A percentile compares a stretch with the other conserved stretches of the same genome.
Evolutionary conservation across 2,329 filamentous ascomycete species (phyloP).

Genomic region (Fusarium verrucosum): DNA sequence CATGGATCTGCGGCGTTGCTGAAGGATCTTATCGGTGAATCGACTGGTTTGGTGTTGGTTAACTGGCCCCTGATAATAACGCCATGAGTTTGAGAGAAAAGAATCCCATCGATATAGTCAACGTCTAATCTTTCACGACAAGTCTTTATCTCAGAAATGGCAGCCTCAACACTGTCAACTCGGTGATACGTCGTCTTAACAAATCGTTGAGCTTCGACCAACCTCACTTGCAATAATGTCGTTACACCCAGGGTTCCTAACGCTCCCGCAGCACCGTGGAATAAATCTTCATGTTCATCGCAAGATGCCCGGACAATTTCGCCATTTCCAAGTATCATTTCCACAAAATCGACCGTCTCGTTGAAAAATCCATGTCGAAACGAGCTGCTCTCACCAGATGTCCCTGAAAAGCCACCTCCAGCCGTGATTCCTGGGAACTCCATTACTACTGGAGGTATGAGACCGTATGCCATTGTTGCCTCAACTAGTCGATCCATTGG

Average conservation of each 20-base stretch:
- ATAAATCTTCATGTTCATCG: slow-evolving; percentile 62
- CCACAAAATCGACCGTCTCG: slow-evolving; percentile 66
- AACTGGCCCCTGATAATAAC: slow-evolving; percentile 65
- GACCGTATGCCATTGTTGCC: slow-evolving; percentile 61
- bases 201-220: slow-evolving; percentile 62
- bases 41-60: slow-evolving; percentile 18
- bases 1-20: slow-evolving; percentile 66
- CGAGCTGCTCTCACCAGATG: slow-evolving; percentile 72
- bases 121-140: background rate
- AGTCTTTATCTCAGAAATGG: slow-evolving; percentile 53
- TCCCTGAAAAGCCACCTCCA: slow-evolving; percentile 73
- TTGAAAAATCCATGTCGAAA: slow-evolving; percentile 75
- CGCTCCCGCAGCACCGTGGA: slow-evolving; percentile 66
- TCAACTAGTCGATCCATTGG: slow-evolving; percentile 72
- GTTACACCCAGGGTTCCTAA: slow-evolving; percentile 70
- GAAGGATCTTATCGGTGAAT: slow-evolving; percentile 51
- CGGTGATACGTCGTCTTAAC: slow-evolving; percentile 66
- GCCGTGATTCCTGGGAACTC: slow-evolving; percentile 76
- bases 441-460: slow-evolving; percentile 74
- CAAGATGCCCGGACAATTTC: slow-evolving; percentile 59
- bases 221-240: slow-evolving; percentile 66
- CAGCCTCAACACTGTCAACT: slow-evolving; percentile 53
- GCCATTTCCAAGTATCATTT: slow-evolving; percentile 70
- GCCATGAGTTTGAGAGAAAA: slow-evolving; percentile 58
- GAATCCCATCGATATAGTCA: slow-evolving; percentile 71